Conservation (phyloP, 306 rosid genomes). For the Acacia acuminata region DNA sequence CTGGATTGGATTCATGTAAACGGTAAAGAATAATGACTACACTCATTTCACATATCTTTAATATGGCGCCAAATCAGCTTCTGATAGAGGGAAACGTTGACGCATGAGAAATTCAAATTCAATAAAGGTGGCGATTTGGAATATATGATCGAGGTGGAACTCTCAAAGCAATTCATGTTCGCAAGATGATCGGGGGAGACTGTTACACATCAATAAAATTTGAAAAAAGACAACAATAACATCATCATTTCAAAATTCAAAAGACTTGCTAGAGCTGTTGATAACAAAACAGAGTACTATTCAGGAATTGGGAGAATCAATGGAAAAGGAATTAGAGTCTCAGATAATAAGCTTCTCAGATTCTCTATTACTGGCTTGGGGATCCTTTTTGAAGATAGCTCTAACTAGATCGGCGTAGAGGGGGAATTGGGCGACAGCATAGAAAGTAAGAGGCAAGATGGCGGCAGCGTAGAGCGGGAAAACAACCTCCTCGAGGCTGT, state of each 20-base stretch:
- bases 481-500: constrained; percentile 24
- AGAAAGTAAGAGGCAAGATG: constrained; percentile 46
- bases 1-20: neutral
- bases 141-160: neutral
- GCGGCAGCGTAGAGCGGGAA: constrained; percentile 40
- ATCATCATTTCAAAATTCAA: neutral
- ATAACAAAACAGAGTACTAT: neutral
- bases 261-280: neutral
- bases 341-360: neutral
- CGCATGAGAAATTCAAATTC: neutral
- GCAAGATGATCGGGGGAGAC: neutral
- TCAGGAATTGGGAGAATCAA: neutral
- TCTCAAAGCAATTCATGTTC: neutral
- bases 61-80: neutral
- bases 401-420: constrained; percentile 43
- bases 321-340: neutral
- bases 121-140: neutral
- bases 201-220: neutral
- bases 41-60: neutral
- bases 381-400: constrained; percentile 34
- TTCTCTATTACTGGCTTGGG: constrained; percentile 27
- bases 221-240: neutral
- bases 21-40: neutral
- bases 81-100: too few relatives aligned
- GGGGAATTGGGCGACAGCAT: constrained; percentile 52